Conservation (phyloP, 257 asterid genomes). For the Salvia rosmarinus region DNA sequence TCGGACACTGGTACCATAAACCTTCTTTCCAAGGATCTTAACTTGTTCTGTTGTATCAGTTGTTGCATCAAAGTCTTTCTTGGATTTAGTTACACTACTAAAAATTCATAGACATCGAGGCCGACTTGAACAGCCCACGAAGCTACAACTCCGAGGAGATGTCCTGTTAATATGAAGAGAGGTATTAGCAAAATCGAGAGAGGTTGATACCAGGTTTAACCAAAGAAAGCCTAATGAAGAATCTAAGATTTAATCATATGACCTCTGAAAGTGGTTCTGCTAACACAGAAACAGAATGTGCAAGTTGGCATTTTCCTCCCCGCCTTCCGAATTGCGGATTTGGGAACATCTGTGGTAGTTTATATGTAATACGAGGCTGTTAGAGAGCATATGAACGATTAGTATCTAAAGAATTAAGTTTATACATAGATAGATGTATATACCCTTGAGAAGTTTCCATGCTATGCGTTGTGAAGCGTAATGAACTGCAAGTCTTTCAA, state of each 20-base stretch:
- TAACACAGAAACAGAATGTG: conserved; percentile 55
- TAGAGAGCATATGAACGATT: not conserved
- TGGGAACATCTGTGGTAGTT: conserved; percentile 66
- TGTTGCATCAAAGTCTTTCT: conserved; percentile 39
- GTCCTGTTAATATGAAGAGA: conserved; percentile 56
- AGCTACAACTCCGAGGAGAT: conserved; percentile 83
- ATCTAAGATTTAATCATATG: not conserved
- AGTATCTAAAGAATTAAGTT: conserved; percentile 3
- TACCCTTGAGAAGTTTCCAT: conserved; percentile 97
- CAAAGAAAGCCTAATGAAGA: not conserved
- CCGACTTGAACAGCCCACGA: conserved; percentile 90
- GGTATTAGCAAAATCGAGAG: not conserved
- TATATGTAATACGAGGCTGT: conserved; percentile 10
- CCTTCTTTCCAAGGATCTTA: conserved; percentile 57
- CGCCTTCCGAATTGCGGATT: conserved; percentile 92
- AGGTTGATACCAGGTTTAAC: conserved; percentile 6
- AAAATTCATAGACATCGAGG: conserved; percentile 61
- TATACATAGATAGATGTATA: not conserved
- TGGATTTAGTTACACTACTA: conserved; percentile 40
- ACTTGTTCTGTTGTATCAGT: conserved; percentile 42
- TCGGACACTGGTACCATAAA: conserved; percentile 53
- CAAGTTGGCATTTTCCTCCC: conserved; percentile 62
- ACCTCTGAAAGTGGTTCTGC: conserved; percentile 92
- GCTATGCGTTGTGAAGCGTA: conserved; percentile 87
- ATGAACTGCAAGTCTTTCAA: conserved; percentile 85